phyloP scores from a whole-genome alignment of 257 asterid species.

The Scutellaria galericulata region DNA sequence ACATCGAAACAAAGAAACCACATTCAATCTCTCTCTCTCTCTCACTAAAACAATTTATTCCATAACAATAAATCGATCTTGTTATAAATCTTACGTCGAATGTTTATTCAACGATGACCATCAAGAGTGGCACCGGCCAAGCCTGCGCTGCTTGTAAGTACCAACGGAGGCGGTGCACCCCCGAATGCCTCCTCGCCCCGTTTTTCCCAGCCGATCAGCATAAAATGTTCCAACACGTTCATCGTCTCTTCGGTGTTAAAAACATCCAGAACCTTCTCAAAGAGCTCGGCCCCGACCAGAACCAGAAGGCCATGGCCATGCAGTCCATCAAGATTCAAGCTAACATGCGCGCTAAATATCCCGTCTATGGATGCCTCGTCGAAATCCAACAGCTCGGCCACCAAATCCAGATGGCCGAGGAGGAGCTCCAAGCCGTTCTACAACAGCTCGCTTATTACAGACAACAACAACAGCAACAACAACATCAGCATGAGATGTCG shows the following conservation, averaged over 20 bases:
- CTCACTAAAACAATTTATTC: no score
- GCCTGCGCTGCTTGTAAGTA: constrained; percentile 96
- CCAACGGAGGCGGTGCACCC: constrained; percentile 74
- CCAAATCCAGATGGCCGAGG: constrained; percentile 61
- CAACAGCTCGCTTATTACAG: constrained; percentile 62
- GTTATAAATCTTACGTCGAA: background rate
- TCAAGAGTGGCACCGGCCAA: constrained; percentile 90
- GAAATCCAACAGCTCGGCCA: constrained; percentile 54
- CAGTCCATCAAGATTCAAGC: constrained; percentile 76
- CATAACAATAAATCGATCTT: no score
- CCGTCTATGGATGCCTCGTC: constrained; percentile 67
- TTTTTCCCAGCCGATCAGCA: constrained; percentile 89
- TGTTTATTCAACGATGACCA: constrained; percentile 55
- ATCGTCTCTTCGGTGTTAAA: constrained; percentile 79
- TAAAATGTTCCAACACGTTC: constrained; percentile 73
- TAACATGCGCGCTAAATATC: constrained; percentile 64
- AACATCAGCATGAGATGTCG: constrained; percentile 41
- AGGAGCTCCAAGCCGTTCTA: constrained; percentile 68
- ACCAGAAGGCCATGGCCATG: constrained; percentile 66
- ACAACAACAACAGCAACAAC: constrained; percentile 46
- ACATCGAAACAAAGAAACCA: no score
- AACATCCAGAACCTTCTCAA: constrained; percentile 67
- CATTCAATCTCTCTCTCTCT: no score
- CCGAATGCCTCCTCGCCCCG: constrained; percentile 84
- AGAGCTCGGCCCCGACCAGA: constrained; percentile 61